Evolutionary conservation across 2,329 filamentous ascomycete genomes (phyloP), one percentile per base, ranked within the genome.

Genomic region (Penicillium italicum): DNA sequence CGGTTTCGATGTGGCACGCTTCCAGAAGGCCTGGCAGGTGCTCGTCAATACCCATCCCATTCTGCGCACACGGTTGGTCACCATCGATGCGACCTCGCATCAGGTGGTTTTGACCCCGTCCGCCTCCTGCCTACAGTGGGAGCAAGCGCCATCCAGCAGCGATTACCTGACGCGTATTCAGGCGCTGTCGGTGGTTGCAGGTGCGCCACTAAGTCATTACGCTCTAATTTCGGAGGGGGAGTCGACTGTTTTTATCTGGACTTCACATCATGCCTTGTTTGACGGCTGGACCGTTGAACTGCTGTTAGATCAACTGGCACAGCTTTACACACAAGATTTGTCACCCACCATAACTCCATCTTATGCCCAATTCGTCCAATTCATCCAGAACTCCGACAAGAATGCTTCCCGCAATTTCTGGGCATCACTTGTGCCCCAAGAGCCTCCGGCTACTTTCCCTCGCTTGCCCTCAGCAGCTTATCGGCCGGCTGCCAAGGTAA

Each of bases 211-310:
- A 11, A 36, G 33, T 20, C 22, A 38, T 30, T 41, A 26, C 22
- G 26, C 34, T 14, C 37, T 40, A 12, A 40, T 50, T 30, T 28
- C 36, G 18, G 26, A 50, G 20, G 34, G 37, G 20, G 36, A 50
- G 33, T 36, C 33, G 14, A 36, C 33, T 16, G 47, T 71, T 48
- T 67, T 78, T 26, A 63, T 75, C 12, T 72, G 73, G 55, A 76
- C 74, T 1, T 68, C 72, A 54, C 76, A 78, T 56, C 75, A 77
- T 48, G 72, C 72, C 14, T 61, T 76, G 2, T 77, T 77, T 56
- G 76, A 78, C 59, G 75, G 73, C 5, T 68, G 64, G 64, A 30
- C 34, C 47, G 28, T 40, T 28, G 26, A 38, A 18, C 24, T 50
- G 20, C 16, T 50, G 18, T 40, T 41, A 20, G 47, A 50, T 31